Conservation (phyloP, 495 filamentous ascomycete species). For the Trichoderma orchidacearum region DNA sequence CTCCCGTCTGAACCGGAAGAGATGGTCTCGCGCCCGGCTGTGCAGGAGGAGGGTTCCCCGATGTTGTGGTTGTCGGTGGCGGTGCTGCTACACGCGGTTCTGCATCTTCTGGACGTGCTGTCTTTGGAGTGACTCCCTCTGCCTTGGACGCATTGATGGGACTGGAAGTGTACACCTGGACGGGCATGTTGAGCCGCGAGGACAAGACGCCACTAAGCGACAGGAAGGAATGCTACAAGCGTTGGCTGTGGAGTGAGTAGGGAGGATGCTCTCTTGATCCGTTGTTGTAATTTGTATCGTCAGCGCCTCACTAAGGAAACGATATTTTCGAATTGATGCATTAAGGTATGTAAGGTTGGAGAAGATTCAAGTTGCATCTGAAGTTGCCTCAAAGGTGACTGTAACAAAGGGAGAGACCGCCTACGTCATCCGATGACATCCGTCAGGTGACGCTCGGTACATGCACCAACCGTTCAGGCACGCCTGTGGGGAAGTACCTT, state of each 20-base stretch:
- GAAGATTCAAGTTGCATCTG: too few relatives aligned
- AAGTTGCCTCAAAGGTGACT: not conserved
- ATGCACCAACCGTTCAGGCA: not conserved
- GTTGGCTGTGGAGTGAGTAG: not conserved
- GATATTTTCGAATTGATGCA: not conserved
- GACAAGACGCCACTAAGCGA: not conserved
- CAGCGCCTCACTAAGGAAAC: too few relatives aligned
- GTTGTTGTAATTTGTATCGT: too few relatives aligned
- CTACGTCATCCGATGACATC: not conserved
- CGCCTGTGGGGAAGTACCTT: not conserved
- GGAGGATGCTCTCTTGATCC: not conserved
- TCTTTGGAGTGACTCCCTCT: slow-evolving; percentile 33
- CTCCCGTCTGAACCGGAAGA: slow-evolving; percentile 19
- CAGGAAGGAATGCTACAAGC: not conserved
- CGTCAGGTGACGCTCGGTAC: not conserved
- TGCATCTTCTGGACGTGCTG: slow-evolving; percentile 17
- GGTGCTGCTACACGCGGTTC: slow-evolving; percentile 11
- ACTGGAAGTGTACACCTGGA: slow-evolving; percentile 44
- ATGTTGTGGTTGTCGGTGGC: slow-evolving; percentile 23
- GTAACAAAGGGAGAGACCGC: not conserved
- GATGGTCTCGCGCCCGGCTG: slow-evolving; percentile 26
- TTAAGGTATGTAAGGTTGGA: not conserved
- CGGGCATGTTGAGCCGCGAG: slow-evolving; percentile 28
- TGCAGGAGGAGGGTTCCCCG: slow-evolving; percentile 22
- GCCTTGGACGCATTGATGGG: slow-evolving; percentile 43